A percentile compares a stretch with the other conserved stretches of the same genome.
phyloP scores from a whole-genome alignment of 106 monocot genomes.

The Platanthera guangdongensis region DNA sequence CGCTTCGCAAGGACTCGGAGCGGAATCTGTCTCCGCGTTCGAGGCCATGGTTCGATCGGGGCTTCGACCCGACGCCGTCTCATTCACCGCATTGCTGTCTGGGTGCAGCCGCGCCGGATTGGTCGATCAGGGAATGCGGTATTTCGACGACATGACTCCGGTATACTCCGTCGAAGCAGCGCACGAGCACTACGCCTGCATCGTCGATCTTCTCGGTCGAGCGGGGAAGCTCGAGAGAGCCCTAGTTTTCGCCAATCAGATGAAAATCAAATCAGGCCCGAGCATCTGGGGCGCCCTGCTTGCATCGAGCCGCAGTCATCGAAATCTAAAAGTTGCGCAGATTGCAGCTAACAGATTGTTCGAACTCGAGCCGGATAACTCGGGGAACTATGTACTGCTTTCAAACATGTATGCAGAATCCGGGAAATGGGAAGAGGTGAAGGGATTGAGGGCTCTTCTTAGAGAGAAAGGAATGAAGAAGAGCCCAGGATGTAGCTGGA shows the following conservation, averaged over 20 bases:
- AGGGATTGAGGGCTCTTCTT: slow-evolving; percentile 21
- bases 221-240: slow-evolving; percentile 44
- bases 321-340: slow-evolving; percentile 39
- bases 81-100: slow-evolving; percentile 53
- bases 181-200: slow-evolving; percentile 55
- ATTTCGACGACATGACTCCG: slow-evolving; percentile 34
- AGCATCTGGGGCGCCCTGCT: slow-evolving; percentile 61
- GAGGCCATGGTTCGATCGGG: slow-evolving; percentile 31
- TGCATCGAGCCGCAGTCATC: slow-evolving; percentile 26
- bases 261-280: slow-evolving; percentile 33
- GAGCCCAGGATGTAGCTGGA: slow-evolving; percentile 57
- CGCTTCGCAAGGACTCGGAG: slow-evolving; percentile 43
- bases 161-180: slow-evolving; percentile 27
- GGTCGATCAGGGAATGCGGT: slow-evolving; percentile 38
- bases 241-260: slow-evolving; percentile 23
- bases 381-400: slow-evolving; percentile 53
- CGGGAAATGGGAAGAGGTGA: slow-evolving; percentile 43
- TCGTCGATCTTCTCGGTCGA: slow-evolving; percentile 53
- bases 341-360: slow-evolving; percentile 42
- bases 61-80: slow-evolving; percentile 34
- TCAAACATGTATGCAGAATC: slow-evolving; percentile 58
- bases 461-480: slow-evolving; percentile 32
- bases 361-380: slow-evolving; percentile 36
- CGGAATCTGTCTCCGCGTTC: slow-evolving; percentile 35
- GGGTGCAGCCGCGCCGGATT: slow-evolving; percentile 60